phyloP scores from a whole-genome alignment of 805 yeast species.

The Cephaloascus fragrans region DNA sequence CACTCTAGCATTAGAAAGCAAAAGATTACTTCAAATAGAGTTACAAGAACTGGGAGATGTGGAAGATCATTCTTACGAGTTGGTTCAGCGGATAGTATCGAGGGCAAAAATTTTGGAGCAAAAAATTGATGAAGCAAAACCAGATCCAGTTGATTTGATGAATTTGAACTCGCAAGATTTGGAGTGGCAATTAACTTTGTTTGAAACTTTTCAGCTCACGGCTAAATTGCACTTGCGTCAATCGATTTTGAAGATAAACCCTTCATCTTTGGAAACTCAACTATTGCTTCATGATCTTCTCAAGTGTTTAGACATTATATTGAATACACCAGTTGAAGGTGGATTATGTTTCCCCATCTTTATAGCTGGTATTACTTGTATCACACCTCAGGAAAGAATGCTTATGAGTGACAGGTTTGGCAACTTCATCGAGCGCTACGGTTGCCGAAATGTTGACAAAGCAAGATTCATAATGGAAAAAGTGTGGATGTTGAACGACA shows the following conservation, averaged over 20 bases:
- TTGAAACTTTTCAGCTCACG: conserved; percentile 62
- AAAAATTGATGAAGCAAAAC: conserved; percentile 39
- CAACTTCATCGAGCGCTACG: conserved; percentile 49
- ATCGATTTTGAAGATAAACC: conserved; percentile 48
- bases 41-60: conserved; percentile 1
- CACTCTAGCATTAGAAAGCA: conserved; percentile 44
- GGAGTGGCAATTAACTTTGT: conserved; percentile 58
- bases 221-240: conserved; percentile 61
- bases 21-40: conserved; percentile 15
- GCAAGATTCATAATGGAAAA: conserved; percentile 32
- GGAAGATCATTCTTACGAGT: conserved; percentile 13
- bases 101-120: conserved; percentile 32
- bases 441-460: conserved; percentile 51
- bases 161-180: conserved; percentile 36
- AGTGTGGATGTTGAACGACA: conserved; percentile 36
- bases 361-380: conserved; percentile 65
- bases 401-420: conserved; percentile 43
- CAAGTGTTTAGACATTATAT: conserved; percentile 47
- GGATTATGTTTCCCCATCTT: conserved; percentile 70
- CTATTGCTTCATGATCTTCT: conserved; percentile 43
- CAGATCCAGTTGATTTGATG: conserved; percentile 37
- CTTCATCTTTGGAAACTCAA: conserved; percentile 56
- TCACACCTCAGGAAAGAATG: conserved; percentile 39
- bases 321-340: conserved; percentile 62
- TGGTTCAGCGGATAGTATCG: conserved; percentile 22